A percentile compares a stretch with the other conserved stretches of the same genome.
Evolutionary conservation across 768 basidiomycete genomes (phyloP).

Genomic region (Russula compacta): DNA sequence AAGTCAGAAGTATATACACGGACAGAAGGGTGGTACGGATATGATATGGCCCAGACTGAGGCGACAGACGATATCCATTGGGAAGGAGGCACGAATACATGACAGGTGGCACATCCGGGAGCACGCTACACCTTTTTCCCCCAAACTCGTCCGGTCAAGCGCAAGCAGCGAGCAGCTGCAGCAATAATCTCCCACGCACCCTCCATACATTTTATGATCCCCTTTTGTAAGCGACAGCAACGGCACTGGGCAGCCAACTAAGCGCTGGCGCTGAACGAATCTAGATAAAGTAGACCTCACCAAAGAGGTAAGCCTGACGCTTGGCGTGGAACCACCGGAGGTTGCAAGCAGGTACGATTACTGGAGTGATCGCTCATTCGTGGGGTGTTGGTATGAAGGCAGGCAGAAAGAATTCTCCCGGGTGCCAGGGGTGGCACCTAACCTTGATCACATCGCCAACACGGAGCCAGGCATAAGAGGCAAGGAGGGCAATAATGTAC

Average conservation of each 20-base stretch:
- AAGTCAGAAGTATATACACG: slow-evolving; percentile 7
- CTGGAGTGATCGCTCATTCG: slow-evolving; percentile 9
- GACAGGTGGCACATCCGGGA: slow-evolving; percentile 9
- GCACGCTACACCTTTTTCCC: neutral
- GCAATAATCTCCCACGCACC: neutral
- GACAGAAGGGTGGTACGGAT: no score
- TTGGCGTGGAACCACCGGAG: slow-evolving; percentile 1
- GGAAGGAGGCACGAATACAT: neutral
- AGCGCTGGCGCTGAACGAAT: neutral
- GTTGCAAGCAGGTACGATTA: slow-evolving; percentile 1
- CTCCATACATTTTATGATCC: neutral
- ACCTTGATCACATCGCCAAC: slow-evolving; percentile 14
- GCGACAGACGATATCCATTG: neutral
- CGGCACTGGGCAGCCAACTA: neutral
- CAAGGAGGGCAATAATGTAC: slow-evolving; percentile 6
- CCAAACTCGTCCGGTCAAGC: neutral
- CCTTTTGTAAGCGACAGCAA: neutral
- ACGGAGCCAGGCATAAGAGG: neutral
- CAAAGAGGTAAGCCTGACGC: neutral
- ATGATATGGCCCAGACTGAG: slow-evolving; percentile 8
- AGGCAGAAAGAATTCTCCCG: neutral
- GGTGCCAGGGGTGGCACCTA: slow-evolving; percentile 8
- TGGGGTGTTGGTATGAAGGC: neutral
- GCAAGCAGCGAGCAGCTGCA: neutral
- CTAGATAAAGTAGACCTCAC: neutral